These are phyloP conservation scores for Sanghuangporus weigelae DNA, from an alignment of 1,284 basidiomycete genomes.

Conservation along the genomic window DNA sequence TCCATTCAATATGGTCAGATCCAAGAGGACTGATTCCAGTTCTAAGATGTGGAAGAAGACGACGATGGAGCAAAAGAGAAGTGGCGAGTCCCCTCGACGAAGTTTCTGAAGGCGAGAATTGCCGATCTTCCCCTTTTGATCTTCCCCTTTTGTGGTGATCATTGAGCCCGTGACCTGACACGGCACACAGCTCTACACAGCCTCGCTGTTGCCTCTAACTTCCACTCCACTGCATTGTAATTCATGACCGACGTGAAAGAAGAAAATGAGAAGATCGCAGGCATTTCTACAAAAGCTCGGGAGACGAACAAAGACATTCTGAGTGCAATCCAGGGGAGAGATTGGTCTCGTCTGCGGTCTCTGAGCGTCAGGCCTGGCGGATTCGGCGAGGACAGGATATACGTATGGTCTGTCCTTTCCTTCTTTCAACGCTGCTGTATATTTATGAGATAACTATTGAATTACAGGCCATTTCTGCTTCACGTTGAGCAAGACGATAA, in stretches of 20 bases:
- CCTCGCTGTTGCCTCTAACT: not conserved
- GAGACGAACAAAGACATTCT: not conserved
- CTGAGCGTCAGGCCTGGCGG: conserved; percentile 55
- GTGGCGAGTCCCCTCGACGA: too few relatives aligned
- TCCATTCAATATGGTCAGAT: too few relatives aligned
- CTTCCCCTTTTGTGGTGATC: not conserved
- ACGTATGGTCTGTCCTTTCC: conserved; percentile 45
- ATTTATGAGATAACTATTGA: not conserved
- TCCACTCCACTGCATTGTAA: not conserved
- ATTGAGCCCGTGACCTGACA: not conserved
- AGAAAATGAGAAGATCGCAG: not conserved
- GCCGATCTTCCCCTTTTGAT: not conserved
- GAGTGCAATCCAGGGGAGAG: conserved; percentile 14
- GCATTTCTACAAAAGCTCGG: not conserved
- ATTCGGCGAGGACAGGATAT: conserved; percentile 49
- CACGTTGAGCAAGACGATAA: not conserved
- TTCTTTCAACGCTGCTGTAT: not conserved
- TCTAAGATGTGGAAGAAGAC: not conserved
- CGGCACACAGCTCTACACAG: not conserved
- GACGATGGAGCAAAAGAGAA: not conserved
- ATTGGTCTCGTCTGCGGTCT: conserved; percentile 46
- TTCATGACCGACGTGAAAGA: not conserved
- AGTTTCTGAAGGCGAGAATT: not conserved
- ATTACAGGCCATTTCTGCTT: conserved; percentile 20
- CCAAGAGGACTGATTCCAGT: not conserved